A percentile compares a stretch with the other conserved stretches of the same genome.
Conservation (phyloP, 192 early-diverging fungal genomes). For the Coemansia sp. region DNA sequence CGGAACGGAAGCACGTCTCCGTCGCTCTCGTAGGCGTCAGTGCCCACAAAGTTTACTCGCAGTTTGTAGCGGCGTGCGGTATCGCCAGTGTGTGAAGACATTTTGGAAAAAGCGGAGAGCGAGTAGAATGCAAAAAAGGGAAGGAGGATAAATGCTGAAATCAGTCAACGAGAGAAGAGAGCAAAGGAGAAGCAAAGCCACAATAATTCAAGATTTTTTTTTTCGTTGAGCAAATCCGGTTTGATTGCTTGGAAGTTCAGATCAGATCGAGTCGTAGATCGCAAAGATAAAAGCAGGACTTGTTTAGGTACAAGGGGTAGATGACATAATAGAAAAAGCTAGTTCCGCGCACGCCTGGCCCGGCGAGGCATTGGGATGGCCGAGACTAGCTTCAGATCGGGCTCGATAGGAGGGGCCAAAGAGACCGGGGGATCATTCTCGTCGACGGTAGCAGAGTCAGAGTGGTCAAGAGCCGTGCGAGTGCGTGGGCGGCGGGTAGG, state of each 20-base stretch:
- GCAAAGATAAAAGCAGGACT: background rate
- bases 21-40: constrained; percentile 36
- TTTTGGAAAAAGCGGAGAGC: background rate
- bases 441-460: background rate
- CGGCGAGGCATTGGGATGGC: constrained; percentile 25
- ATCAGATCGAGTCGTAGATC: too few species aligned
- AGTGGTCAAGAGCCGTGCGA: background rate
- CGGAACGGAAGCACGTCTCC: constrained; percentile 31
- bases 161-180: background rate
- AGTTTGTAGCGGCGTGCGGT: constrained; percentile 33
- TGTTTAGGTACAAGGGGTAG: background rate
- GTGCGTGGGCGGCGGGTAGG: constrained; percentile 18
- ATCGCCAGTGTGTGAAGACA: background rate
- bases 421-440: background rate
- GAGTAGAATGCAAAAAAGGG: background rate
- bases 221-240: too few species aligned
- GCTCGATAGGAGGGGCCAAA: background rate
- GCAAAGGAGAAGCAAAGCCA: background rate
- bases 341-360: constrained; percentile 24
- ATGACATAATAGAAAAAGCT: background rate
- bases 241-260: too few species aligned
- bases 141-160: background rate
- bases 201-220: too few species aligned
- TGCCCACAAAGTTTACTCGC: constrained; percentile 46
- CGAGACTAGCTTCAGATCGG: constrained; percentile 1